phyloP scores from a whole-genome alignment of 768 basidiomycete genomes.

The Hemileccinum impolitum region DNA sequence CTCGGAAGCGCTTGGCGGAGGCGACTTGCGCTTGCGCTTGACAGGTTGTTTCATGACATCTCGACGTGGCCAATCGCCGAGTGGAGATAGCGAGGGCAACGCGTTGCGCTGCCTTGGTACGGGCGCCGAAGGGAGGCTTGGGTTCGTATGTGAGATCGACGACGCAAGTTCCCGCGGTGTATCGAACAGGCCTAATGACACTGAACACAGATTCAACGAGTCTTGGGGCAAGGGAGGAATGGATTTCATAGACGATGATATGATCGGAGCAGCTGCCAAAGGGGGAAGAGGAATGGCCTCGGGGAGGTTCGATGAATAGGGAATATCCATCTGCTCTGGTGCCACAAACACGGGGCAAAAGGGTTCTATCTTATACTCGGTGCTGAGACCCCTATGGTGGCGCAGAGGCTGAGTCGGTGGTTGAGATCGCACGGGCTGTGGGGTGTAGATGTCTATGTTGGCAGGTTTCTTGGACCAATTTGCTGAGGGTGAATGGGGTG shows the following conservation, averaged over 20 bases:
- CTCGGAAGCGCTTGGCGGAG: slow-evolving; percentile 19
- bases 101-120: slow-evolving; percentile 8
- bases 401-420: slow-evolving; percentile 32
- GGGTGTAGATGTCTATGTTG: slow-evolving; percentile 40
- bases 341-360: slow-evolving; percentile 29
- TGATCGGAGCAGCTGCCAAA: slow-evolving; percentile 9
- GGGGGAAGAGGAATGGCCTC: slow-evolving; percentile 27
- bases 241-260: slow-evolving; percentile 17
- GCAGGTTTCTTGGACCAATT: slow-evolving; percentile 35
- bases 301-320: slow-evolving; percentile 13
- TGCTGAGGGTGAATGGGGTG: slow-evolving; percentile 24
- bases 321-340: slow-evolving; percentile 22
- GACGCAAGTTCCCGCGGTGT: slow-evolving; percentile 11
- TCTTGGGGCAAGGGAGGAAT: slow-evolving; percentile 9
- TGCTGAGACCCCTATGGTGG: slow-evolving; percentile 38
- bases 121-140: slow-evolving; percentile 22
- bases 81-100: slow-evolving; percentile 39
- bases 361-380: slow-evolving; percentile 49
- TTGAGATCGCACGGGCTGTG: slow-evolving; percentile 39
- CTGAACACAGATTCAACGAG: slow-evolving; percentile 1
- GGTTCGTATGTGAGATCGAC: slow-evolving; percentile 33
- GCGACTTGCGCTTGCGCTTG: slow-evolving; percentile 11
- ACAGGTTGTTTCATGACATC: slow-evolving; percentile 33
- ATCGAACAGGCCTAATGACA: slow-evolving; percentile 10
- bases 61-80: slow-evolving; percentile 54